Conservation (phyloP, 176 grass and related monocot genomes). For the maize (Zea mays) region DNA sequence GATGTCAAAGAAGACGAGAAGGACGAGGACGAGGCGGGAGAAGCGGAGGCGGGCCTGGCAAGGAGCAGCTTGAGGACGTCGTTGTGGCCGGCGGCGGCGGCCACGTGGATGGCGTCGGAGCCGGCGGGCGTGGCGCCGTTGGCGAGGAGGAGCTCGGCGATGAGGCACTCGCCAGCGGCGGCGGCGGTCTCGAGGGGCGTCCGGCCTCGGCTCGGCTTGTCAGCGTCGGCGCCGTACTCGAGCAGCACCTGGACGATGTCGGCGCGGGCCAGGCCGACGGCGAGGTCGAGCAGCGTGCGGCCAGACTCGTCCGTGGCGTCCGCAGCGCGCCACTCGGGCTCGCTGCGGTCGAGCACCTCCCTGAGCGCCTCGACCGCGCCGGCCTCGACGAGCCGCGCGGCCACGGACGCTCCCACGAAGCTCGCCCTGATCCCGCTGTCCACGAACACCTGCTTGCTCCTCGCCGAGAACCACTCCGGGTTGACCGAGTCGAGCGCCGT, state of each 20-base stretch:
- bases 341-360: constrained; percentile 66
- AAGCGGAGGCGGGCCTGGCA: constrained; percentile 31
- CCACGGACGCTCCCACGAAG: constrained; percentile 63
- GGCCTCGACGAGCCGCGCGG: constrained; percentile 37
- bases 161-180: constrained; percentile 54
- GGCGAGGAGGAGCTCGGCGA: constrained; percentile 64
- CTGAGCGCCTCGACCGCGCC: constrained; percentile 58
- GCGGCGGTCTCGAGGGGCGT: constrained; percentile 64
- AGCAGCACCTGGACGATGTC: constrained; percentile 75
- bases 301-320: constrained; percentile 52
- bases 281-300: constrained; percentile 59
- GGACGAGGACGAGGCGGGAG: constrained; percentile 23
- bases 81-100: constrained; percentile 49
- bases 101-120: constrained; percentile 56
- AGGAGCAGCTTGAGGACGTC: constrained; percentile 63
- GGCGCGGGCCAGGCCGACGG: constrained; percentile 53
- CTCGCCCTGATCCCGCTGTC: constrained; percentile 59
- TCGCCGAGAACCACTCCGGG: constrained; percentile 73
- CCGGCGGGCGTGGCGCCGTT: constrained; percentile 48
- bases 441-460: constrained; percentile 72
- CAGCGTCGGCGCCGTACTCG: constrained; percentile 72
- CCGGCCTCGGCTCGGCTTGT: constrained; percentile 43
- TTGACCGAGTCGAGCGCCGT: constrained; percentile 53
- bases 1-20: constrained; percentile 26
- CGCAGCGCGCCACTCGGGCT: constrained; percentile 57